Conservation (phyloP, 2,329 filamentous ascomycete genomes). For the Fonsecaea pedrosoi region DNA sequence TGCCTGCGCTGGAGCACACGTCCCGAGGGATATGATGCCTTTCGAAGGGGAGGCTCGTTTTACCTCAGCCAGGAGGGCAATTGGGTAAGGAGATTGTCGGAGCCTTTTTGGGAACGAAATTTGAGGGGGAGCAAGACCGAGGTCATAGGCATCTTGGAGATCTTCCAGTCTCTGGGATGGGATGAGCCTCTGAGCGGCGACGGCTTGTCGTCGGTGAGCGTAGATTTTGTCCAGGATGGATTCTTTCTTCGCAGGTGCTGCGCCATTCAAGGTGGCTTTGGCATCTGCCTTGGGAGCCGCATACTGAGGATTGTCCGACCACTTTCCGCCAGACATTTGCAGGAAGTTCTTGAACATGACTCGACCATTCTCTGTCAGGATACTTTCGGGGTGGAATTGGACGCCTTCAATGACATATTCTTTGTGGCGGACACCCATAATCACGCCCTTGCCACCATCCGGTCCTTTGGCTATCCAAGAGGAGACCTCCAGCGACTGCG, state of each 20-base stretch:
- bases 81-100: conserved; percentile 79
- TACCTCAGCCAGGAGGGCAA: conserved; percentile 96
- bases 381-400: conserved; percentile 97
- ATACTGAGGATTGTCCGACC: conserved; percentile 55
- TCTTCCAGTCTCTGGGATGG: conserved; percentile 84
- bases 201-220: conserved; percentile 74
- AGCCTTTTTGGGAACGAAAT: conserved; percentile 81
- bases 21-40: conserved; percentile 85
- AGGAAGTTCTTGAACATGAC: conserved; percentile 93
- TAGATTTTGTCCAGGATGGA: conserved; percentile 95
- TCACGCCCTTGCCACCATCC: conserved; percentile 81
- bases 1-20: conserved; percentile 88
- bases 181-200: conserved; percentile 80
- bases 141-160: conserved; percentile 82
- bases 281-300: conserved; percentile 33
- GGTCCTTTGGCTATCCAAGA: conserved; percentile 82
- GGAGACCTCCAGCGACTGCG: conserved; percentile 83
- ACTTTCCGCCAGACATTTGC: conserved; percentile 84
- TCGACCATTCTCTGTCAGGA: conserved; percentile 86
- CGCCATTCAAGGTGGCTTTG: conserved; percentile 39
- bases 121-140: conserved; percentile 83
- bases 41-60: conserved; percentile 97
- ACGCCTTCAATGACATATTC: conserved; percentile 91
- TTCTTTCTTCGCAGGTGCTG: conserved; percentile 64
- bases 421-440: conserved; percentile 97